Base-by-base conservation (phyloP, 768 basidiomycete genomes). In the Chalciporus chontae region DNA sequence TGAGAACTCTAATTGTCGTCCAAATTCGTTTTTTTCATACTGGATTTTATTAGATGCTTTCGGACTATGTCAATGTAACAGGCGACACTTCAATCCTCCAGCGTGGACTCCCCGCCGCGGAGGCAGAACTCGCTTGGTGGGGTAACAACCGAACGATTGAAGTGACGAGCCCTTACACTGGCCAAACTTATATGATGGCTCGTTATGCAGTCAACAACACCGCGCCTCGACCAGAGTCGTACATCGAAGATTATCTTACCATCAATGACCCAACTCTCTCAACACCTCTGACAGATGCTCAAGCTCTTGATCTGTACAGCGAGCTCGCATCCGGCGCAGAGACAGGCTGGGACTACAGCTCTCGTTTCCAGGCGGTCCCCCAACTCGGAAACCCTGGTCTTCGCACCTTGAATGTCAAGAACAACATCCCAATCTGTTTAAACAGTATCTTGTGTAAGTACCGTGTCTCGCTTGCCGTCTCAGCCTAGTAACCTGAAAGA, bases 271-370 rank as follows among this genome's bases (percentile, higher is more conserved):
- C 85, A 2, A 70, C 71, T 0, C 63, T 79, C 18, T 65, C 67
- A 18, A 73, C 81, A 1, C 68, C 81, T 8, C 69, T 91, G 47
- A 87, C 80, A 47, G 83, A 81, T 23, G 69, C 76, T 2, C 70
- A 85, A 61, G 73, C 77, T 37, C 77, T 77, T 0, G 78, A 73
- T 1, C 62, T 97, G n/a, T 96, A 94, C 59, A 78, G 87, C 6
- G 90, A 96, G 62, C 78, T 97, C 18, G 94, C 94, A 0, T 81
- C 78, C 47, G 93, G 90, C 31, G 94, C 92, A 0, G 94, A 97
- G 71, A 80, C 80, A 10, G 91, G 88, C 53, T 66, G 59, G 68
- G 58, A 61, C 38, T 63, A 55, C 49, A 78, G 77, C 29, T 68
- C 75, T 26, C 70, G 82, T 8, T 84, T 78, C n/a, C 48, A 69